Evolutionary conservation across 805 yeast genomes (phyloP).

Genomic region (Wickerhamiella spandovensis): DNA sequence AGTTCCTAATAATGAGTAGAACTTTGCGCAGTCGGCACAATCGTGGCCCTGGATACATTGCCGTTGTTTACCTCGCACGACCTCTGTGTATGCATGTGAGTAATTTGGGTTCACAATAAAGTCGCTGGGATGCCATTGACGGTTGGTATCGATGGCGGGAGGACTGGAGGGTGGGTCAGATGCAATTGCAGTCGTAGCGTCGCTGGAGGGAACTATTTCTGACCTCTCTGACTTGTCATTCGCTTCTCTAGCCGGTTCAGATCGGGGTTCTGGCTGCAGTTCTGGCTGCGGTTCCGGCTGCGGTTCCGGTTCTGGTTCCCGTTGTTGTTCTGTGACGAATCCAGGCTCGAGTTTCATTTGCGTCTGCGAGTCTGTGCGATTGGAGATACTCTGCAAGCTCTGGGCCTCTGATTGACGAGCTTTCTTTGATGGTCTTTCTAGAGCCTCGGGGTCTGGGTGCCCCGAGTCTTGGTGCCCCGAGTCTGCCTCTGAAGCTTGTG

Average conservation of each 20-base stretch:
- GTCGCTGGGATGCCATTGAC: slow-evolving; percentile 29
- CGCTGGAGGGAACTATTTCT: background rate
- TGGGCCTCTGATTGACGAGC: no score
- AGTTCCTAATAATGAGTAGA: background rate
- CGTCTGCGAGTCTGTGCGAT: no score
- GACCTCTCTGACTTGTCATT: no score
- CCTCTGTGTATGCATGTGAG: slow-evolving; percentile 25
- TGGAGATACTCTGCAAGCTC: no score
- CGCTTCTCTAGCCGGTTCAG: no score
- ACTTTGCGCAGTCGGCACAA: slow-evolving; percentile 24
- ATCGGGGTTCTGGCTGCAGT: background rate
- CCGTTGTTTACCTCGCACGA: slow-evolving; percentile 25
- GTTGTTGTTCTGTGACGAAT: background rate
- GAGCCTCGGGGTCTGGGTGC: no score
- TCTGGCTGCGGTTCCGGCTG: background rate
- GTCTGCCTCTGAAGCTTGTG: no score
- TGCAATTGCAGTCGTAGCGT: background rate
- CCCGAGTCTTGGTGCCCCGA: no score
- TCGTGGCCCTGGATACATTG: slow-evolving; percentile 26
- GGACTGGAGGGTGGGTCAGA: no score
- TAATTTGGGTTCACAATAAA: slow-evolving; percentile 22
- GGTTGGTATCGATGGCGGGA: background rate
- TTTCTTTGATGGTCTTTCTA: no score
- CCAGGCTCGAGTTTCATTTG: no score
- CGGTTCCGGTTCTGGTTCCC: background rate